A percentile compares a stretch with the other conserved stretches of the same genome.
Evolutionary conservation across 371 early-diverging fungal species (phyloP).

Genomic region (Syncephalis plumigaleata): DNA sequence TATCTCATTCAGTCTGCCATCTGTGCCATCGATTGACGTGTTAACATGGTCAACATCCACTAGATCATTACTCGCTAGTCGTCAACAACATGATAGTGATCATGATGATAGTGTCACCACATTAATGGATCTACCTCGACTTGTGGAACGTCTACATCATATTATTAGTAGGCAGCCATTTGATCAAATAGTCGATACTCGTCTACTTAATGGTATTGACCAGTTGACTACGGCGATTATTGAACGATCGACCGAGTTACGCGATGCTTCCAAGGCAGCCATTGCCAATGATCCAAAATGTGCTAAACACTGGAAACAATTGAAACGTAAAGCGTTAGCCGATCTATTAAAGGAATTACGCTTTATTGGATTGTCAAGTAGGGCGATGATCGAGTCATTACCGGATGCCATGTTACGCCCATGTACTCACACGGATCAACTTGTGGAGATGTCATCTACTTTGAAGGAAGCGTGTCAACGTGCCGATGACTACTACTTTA

Average conservation of each 20-base stretch:
- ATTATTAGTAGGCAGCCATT: too few species aligned
- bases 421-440: conserved; percentile 14
- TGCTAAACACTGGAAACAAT: conserved; percentile 22
- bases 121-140: background rate
- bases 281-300: conserved; percentile 46
- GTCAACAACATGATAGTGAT: too few species aligned
- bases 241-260: conserved; percentile 31
- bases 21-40: too few species aligned
- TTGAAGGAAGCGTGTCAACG: conserved; percentile 26
- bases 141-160: background rate
- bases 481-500: conserved; percentile 54
- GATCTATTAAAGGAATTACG: conserved; percentile 72
- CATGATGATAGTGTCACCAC: too few species aligned
- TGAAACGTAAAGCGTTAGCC: conserved; percentile 74
- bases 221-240: conserved; percentile 26
- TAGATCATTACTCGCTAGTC: too few species aligned
- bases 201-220: conserved; percentile 12
- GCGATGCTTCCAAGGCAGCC: conserved; percentile 38
- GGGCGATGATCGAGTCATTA: conserved; percentile 13
- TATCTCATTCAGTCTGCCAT: too few species aligned
- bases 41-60: too few species aligned
- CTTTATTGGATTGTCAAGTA: conserved; percentile 41
- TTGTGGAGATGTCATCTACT: background rate
- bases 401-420: conserved; percentile 9
- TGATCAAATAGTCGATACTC: too few species aligned